A percentile compares a stretch with the other conserved stretches of the same genome.
phyloP scores from a whole-genome alignment of 31 red algal species.

The Porphyra umbilicalis region DNA sequence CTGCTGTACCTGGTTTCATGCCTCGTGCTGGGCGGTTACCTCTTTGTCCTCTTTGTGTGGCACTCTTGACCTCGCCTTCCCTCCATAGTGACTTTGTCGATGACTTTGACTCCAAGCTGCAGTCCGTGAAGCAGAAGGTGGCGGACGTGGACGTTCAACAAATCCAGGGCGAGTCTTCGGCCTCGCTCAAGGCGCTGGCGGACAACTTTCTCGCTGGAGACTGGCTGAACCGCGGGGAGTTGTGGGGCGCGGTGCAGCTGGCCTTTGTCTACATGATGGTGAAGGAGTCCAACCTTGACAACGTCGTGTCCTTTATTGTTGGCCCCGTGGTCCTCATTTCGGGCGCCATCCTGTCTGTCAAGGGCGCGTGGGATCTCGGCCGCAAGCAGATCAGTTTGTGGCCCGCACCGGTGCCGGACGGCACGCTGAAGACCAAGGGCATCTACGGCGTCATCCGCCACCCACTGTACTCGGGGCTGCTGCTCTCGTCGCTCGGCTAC shows the following conservation, averaged over 20 bases:
- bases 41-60: not conserved
- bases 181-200: conserved; percentile 32
- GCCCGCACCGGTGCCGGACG: conserved; percentile 76
- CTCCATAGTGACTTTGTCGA: conserved; percentile 50
- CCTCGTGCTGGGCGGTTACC: not conserved
- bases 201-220: conserved; percentile 94
- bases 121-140: conserved; percentile 26
- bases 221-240: conserved; percentile 91
- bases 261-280: conserved; percentile 71
- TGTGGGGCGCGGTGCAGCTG: conserved; percentile 82
- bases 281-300: conserved; percentile 34
- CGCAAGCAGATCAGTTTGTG: conserved; percentile 79
- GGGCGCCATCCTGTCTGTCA: conserved; percentile 55
- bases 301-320: conserved; percentile 63
- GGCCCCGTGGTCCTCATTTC: conserved; percentile 68
- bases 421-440: conserved; percentile 57
- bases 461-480: conserved; percentile 84
- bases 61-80: not conserved
- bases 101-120: conserved; percentile 37
- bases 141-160: conserved; percentile 46
- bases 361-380: conserved; percentile 79
- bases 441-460: conserved; percentile 89
- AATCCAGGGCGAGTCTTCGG: conserved; percentile 34
- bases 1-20: not conserved
- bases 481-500: conserved; percentile 68